Percentiles rank a stretch among this genome's conserved stretches.
phyloP scores from a whole-genome alignment of 768 basidiomycete species.

The Russula sp. region DNA sequence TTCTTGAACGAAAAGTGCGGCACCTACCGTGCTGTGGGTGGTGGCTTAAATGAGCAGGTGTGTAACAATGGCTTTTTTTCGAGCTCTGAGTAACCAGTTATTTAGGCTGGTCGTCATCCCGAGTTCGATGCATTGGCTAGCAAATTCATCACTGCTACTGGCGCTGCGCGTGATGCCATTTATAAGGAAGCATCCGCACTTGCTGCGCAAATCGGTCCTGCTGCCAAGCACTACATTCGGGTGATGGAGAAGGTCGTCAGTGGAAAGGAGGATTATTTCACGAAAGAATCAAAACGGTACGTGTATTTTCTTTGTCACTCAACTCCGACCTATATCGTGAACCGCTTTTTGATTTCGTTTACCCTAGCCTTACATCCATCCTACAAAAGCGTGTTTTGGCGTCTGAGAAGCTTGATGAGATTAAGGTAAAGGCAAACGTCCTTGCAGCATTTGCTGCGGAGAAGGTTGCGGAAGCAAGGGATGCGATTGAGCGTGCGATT shows the following conservation, averaged over 20 bases:
- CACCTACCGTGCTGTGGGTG: slow-evolving; percentile 77
- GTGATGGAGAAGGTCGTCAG: slow-evolving; percentile 86
- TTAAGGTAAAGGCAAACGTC: slow-evolving; percentile 90
- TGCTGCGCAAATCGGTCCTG: slow-evolving; percentile 48
- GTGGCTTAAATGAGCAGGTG: slow-evolving; percentile 71
- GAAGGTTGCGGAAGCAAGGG: slow-evolving; percentile 36
- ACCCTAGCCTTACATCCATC: slow-evolving; percentile 64
- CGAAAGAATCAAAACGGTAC: slow-evolving; percentile 84
- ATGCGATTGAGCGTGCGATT: slow-evolving; percentile 28
- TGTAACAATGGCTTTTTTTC: neutral
- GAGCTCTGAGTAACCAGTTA: neutral
- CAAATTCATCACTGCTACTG: slow-evolving; percentile 64
- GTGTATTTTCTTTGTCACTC: slow-evolving; percentile 27
- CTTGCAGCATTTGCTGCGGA: slow-evolving; percentile 55
- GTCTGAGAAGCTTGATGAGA: slow-evolving; percentile 82
- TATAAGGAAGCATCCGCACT: slow-evolving; percentile 61
- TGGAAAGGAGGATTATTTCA: slow-evolving; percentile 68
- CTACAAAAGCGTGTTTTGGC: slow-evolving; percentile 76
- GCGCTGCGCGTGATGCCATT: slow-evolving; percentile 56
- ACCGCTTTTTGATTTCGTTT: slow-evolving; percentile 26
- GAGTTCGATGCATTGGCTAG: slow-evolving; percentile 76
- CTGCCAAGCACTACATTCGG: slow-evolving; percentile 76
- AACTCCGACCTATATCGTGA: slow-evolving; percentile 25
- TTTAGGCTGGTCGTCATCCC: slow-evolving; percentile 75
- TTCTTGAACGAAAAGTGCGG: slow-evolving; percentile 89